phyloP scores from a whole-genome alignment of 768 basidiomycete genomes.

The Fistulinella prunicolor region DNA sequence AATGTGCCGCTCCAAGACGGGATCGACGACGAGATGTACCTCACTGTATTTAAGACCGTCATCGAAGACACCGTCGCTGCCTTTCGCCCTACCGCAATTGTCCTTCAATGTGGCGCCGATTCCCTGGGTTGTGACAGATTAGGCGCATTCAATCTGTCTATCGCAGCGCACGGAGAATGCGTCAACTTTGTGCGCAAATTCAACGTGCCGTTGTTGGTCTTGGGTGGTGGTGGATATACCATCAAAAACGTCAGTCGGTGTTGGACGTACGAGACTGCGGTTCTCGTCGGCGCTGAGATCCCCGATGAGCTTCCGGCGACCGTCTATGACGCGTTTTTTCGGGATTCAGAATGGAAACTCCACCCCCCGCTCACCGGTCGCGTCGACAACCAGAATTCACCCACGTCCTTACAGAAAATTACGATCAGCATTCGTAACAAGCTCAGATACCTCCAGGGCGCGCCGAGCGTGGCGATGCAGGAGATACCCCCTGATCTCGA shows the following conservation, averaged over 20 bases:
- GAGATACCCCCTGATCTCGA: slow-evolving; percentile 93
- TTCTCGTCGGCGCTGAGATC: slow-evolving; percentile 79
- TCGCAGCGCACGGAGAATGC: slow-evolving; percentile 97
- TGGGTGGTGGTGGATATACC: slow-evolving; percentile 96
- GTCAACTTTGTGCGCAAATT: slow-evolving; percentile 95
- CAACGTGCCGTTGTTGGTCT: slow-evolving; percentile 83
- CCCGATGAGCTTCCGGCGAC: slow-evolving; percentile 87
- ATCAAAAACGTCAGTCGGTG: slow-evolving; percentile 97
- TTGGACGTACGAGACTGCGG: slow-evolving; percentile 97
- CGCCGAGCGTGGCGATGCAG: slow-evolving; percentile 95
- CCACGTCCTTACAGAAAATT: slow-evolving; percentile 80
- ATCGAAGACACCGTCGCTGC: slow-evolving; percentile 90
- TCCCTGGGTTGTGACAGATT: slow-evolving; percentile 92
- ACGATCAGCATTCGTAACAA: slow-evolving; percentile 84
- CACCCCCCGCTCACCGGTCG: slow-evolving; percentile 90
- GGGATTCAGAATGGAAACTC: slow-evolving; percentile 86
- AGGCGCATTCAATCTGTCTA: slow-evolving; percentile 96
- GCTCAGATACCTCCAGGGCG: slow-evolving; percentile 88
- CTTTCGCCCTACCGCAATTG: slow-evolving; percentile 87
- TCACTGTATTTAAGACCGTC: slow-evolving; percentile 92
- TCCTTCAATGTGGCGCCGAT: slow-evolving; percentile 96
- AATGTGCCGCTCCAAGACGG: slow-evolving; percentile 96
- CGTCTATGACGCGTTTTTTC: slow-evolving; percentile 91
- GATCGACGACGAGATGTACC: slow-evolving; percentile 96
- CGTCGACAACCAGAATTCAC: slow-evolving; percentile 90